Conservation (phyloP, 2,329 filamentous ascomycete genomes). For the Colletotrichum navitas region DNA sequence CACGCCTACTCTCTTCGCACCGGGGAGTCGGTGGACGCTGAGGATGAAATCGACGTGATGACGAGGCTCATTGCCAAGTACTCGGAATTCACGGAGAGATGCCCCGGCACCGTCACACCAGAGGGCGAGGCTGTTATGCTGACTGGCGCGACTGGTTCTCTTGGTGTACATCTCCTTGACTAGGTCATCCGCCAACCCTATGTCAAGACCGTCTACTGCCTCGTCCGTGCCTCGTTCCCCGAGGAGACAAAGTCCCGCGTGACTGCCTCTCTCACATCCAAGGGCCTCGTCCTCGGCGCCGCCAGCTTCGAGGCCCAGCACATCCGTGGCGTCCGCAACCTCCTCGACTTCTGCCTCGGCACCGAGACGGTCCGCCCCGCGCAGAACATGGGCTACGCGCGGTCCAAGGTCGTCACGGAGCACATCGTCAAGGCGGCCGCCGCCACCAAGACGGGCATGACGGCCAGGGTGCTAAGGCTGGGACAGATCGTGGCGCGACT, state of each 20-base stretch:
- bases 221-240: constrained; percentile 59
- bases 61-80: constrained; percentile 53
- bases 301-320: too few relatives aligned
- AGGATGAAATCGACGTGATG: constrained; percentile 51
- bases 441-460: too few relatives aligned
- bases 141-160: constrained; percentile 72
- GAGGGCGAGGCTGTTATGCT: constrained; percentile 57
- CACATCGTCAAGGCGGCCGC: too few relatives aligned
- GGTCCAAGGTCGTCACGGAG: too few relatives aligned
- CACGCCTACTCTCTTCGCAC: constrained; percentile 46
- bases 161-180: constrained; percentile 70
- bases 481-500: too few relatives aligned
- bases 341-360: too few relatives aligned
- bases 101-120: constrained; percentile 43
- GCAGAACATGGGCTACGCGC: too few relatives aligned
- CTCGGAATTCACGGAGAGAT: constrained; percentile 48
- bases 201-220: constrained; percentile 63
- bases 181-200: constrained; percentile 69
- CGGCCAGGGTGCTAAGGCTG: too few relatives aligned
- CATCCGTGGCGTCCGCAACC: too few relatives aligned
- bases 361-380: too few relatives aligned
- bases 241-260: constrained; percentile 50
- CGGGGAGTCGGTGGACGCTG: constrained; percentile 35
- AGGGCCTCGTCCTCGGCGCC: constrained; percentile 44
- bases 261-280: constrained; percentile 47